Evolutionary conservation across 257 asterid genomes (phyloP).

Genomic region (Scutellaria minor): DNA sequence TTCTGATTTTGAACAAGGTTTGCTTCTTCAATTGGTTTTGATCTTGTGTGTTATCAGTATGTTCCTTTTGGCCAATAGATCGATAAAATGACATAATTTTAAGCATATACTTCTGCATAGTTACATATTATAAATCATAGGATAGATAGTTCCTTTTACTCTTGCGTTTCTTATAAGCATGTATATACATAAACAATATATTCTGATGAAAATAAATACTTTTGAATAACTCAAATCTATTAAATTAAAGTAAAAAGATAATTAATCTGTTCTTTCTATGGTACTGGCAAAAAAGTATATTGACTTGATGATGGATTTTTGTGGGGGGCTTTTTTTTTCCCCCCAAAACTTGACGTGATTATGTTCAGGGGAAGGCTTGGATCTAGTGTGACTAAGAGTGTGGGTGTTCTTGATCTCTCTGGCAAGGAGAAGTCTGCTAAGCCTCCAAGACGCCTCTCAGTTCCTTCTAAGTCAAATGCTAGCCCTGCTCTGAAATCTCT

Average conservation of each 20-base stretch:
- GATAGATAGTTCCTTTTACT: too few species aligned
- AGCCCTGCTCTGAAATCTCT: conserved; percentile 61
- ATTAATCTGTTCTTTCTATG: not conserved
- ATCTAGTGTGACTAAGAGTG: conserved; percentile 76
- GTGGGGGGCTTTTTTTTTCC: not conserved
- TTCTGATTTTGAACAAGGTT: not conserved
- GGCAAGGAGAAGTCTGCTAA: conserved; percentile 76
- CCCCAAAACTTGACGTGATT: not conserved
- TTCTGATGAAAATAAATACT: too few species aligned
- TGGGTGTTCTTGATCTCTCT: conserved; percentile 73
- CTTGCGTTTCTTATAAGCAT: too few species aligned
- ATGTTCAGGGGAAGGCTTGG: conserved; percentile 55
- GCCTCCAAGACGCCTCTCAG: conserved; percentile 91
- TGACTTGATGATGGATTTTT: not conserved
- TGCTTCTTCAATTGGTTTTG: not conserved
- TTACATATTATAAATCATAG: not conserved
- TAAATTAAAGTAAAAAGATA: not conserved
- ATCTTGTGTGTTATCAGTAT: not conserved
- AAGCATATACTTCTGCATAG: not conserved
- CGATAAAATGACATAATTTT: not conserved
- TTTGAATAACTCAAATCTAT: too few species aligned
- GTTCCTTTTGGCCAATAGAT: not conserved
- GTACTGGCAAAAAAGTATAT: too few species aligned
- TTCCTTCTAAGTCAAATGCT: conserved; percentile 67
- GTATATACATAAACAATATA: too few species aligned